Percentiles rank a stretch among this genome's conserved stretches.
Conservation (phyloP, 2,329 filamentous ascomycete species). For the Endocalyx cinctus region DNA sequence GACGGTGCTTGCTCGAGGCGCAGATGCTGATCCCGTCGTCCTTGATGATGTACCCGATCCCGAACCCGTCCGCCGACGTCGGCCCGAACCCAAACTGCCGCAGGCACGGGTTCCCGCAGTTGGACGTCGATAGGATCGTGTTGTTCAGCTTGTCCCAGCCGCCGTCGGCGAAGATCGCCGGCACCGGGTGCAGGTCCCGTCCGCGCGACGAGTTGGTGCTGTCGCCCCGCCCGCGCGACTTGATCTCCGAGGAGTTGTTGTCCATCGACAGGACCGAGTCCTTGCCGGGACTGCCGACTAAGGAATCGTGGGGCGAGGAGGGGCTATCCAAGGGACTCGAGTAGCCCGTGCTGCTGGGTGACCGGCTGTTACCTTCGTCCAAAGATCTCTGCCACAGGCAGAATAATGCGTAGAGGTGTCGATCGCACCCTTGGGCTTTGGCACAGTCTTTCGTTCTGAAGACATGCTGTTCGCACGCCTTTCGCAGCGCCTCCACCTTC, state of each 20-base stretch:
- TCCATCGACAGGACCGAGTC: slow-evolving; percentile 46
- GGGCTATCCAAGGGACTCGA: slow-evolving; percentile 55
- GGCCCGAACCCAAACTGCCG: slow-evolving; percentile 96
- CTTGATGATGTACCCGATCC: slow-evolving; percentile 99
- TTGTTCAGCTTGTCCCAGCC: slow-evolving; percentile 96
- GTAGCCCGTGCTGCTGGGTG: slow-evolving; percentile 55
- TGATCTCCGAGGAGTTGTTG: slow-evolving; percentile 15
- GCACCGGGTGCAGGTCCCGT: slow-evolving; percentile 50
- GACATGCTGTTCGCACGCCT: slow-evolving; percentile 79
- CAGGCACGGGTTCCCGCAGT: slow-evolving; percentile 93
- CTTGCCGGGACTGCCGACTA: slow-evolving; percentile 49
- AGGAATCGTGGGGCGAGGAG: slow-evolving; percentile 41
- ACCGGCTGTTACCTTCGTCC: slow-evolving; percentile 61
- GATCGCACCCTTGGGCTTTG: slow-evolving; percentile 85
- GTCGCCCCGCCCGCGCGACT: slow-evolving; percentile 46
- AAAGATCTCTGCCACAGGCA: slow-evolving; percentile 90
- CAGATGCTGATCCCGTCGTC: slow-evolving; percentile 87
- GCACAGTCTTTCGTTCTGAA: slow-evolving; percentile 77
- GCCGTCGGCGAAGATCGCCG: slow-evolving; percentile 76
- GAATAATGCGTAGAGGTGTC: slow-evolving; percentile 90
- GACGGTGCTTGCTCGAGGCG: slow-evolving; percentile 86
- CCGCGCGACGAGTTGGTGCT: slow-evolving; percentile 48
- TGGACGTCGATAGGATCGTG: slow-evolving; percentile 93
- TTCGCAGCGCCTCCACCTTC: slow-evolving; percentile 81
- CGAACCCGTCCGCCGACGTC: slow-evolving; percentile 88